Evolutionary conservation across 129 eudicot genomes (phyloP).

Genomic region (Heracleum sosnowskyi): DNA sequence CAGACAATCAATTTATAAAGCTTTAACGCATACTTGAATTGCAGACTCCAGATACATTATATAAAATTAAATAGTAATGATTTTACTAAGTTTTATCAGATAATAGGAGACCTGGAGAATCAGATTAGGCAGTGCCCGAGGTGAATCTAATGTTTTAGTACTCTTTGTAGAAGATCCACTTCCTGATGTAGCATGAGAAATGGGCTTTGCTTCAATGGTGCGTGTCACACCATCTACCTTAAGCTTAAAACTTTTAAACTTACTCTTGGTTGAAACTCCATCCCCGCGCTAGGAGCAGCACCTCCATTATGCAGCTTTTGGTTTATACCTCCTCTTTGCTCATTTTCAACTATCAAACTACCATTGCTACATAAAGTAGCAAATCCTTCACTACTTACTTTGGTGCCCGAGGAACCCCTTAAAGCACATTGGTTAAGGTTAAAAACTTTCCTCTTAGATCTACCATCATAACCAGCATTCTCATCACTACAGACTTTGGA

Average conservation of each 20-base stretch:
- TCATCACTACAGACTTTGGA: conserved; percentile 73
- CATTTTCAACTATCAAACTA: conserved; percentile 23
- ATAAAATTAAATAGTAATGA: not conserved
- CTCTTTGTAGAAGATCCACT: not conserved
- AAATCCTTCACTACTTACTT: conserved; percentile 40
- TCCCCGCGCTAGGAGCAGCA: not conserved
- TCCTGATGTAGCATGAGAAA: conserved; percentile 26
- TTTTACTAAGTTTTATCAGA: not conserved
- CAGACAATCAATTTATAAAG: conserved; percentile 23
- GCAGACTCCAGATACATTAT: not conserved
- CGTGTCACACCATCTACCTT: conserved; percentile 82
- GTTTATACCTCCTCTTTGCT: conserved; percentile 23
- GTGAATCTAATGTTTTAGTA: conserved; percentile 31
- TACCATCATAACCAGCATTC: conserved; percentile 40
- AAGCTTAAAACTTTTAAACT: too few relatives aligned
- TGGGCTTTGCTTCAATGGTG: conserved; percentile 65
- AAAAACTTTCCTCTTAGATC: conserved; percentile 58
- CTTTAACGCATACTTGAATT: conserved; percentile 6
- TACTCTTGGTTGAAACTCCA: conserved; percentile 44
- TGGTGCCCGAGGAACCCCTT: conserved; percentile 23
- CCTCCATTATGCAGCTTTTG: conserved; percentile 22
- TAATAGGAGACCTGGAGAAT: conserved; percentile 39
- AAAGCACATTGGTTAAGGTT: conserved; percentile 68
- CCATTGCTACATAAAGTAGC: conserved; percentile 33
- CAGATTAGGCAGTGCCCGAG: conserved; percentile 40